Percentiles rank a stretch among this genome's conserved stretches.
These are phyloP conservation scores for Septoria linicola DNA, from an alignment of 2,329 filamentous ascomycete genomes.

Conservation along the genomic window DNA sequence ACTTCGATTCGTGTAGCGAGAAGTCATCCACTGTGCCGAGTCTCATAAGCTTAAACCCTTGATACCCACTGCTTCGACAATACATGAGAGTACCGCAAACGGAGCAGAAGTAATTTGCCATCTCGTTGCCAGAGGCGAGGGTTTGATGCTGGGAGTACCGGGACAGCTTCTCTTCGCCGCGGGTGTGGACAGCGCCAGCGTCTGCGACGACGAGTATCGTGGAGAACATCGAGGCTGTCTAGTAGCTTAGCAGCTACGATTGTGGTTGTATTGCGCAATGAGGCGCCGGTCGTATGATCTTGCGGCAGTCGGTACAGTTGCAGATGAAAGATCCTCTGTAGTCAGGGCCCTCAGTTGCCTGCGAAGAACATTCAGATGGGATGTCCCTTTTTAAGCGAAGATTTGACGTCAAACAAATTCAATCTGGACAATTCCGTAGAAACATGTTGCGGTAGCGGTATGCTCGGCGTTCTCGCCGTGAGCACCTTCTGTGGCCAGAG, in stretches of 20 bases:
- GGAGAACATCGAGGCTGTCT: constrained; percentile 62
- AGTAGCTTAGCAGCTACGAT: constrained; percentile 45
- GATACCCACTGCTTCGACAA: constrained; percentile 43
- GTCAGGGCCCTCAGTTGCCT: constrained; percentile 46
- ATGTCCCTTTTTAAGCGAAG: background rate
- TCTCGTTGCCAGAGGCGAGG: constrained; percentile 48
- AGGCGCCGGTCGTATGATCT: no score
- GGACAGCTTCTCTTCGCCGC: constrained; percentile 54
- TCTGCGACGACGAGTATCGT: constrained; percentile 56
- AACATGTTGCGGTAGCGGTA: constrained; percentile 57
- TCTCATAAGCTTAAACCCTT: constrained; percentile 51
- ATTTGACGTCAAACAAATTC: constrained; percentile 46
- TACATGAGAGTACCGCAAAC: constrained; percentile 63
- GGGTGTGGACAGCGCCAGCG: constrained; percentile 48
- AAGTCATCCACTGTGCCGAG: constrained; percentile 65
- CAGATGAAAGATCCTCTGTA: constrained; percentile 56
- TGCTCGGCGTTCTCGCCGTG: constrained; percentile 9
- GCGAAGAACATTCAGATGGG: constrained; percentile 16
- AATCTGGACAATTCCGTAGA: constrained; percentile 57
- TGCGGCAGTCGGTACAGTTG: constrained; percentile 52
- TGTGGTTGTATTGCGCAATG: no score
- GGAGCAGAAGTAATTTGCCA: constrained; percentile 63
- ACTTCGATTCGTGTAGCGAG: constrained; percentile 54
- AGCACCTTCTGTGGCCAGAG: constrained; percentile 18
- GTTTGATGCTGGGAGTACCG: constrained; percentile 50